These are phyloP conservation scores for Puccinellia tenuiflora DNA, from an alignment of 176 grass and related monocot species.

Conservation along the genomic window DNA sequence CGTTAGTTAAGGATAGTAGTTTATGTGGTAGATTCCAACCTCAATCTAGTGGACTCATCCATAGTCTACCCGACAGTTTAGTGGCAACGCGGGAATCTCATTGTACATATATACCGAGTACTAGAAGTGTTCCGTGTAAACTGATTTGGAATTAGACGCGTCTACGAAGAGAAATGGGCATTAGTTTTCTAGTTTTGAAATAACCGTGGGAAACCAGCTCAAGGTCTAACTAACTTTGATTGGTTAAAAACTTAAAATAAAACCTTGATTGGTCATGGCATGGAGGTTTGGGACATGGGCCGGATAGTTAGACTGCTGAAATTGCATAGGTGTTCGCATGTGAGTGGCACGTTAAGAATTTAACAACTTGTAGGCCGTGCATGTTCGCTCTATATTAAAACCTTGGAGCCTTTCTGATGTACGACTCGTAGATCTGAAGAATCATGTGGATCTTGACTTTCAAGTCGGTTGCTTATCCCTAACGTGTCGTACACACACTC, in stretches of 20 bases:
- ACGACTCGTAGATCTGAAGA: conserved; percentile 14
- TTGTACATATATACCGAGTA: not conserved
- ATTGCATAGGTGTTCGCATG: not conserved
- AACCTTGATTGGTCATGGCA: not conserved
- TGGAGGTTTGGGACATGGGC: not conserved
- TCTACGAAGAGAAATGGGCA: not conserved
- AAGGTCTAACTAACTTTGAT: no score
- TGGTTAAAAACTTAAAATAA: no score
- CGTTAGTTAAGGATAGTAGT: no score
- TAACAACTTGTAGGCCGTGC: not conserved
- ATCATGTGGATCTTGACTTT: conserved; percentile 35
- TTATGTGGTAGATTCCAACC: no score
- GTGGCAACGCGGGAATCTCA: not conserved
- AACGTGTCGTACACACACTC: not conserved
- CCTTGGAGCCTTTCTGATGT: not conserved
- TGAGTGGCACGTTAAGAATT: conserved; percentile 17
- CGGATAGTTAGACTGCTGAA: not conserved
- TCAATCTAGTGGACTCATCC: no score
- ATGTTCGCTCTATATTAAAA: not conserved
- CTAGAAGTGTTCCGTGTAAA: no score
- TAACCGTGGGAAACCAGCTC: no score
- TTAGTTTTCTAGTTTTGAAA: no score
- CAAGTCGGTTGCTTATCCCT: conserved; percentile 9
- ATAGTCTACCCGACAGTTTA: no score
- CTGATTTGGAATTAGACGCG: not conserved